phyloP scores from a whole-genome alignment of 768 basidiomycete species.

The Trametes gibbosa region DNA sequence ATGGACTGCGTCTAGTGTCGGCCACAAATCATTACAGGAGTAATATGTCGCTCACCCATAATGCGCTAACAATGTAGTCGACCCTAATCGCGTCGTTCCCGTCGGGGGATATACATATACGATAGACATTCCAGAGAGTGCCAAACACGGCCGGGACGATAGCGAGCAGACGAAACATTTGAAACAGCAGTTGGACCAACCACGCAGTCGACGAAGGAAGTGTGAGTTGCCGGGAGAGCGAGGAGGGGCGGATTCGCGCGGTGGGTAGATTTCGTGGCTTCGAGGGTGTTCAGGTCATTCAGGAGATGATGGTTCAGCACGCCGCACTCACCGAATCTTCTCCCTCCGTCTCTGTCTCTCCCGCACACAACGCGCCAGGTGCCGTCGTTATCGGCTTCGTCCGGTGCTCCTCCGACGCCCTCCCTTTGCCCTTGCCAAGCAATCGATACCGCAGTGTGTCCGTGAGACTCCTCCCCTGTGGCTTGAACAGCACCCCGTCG shows the following conservation, averaged over 20 bases:
- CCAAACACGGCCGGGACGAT: conserved; percentile 73
- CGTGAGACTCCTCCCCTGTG: conserved; percentile 7
- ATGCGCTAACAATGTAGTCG: conserved; percentile 63
- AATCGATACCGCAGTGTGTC: conserved; percentile 21
- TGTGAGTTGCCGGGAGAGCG: conserved; percentile 24
- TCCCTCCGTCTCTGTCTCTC: conserved; percentile 77
- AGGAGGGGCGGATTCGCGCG: conserved; percentile 40
- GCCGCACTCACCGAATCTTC: conserved; percentile 70
- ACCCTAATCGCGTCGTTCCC: conserved; percentile 37
- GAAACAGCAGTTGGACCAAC: conserved; percentile 64
- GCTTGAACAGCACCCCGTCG: conserved; percentile 3
- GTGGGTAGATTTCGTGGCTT: conserved; percentile 70
- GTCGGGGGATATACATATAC: conserved; percentile 47
- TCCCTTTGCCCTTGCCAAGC: conserved; percentile 24
- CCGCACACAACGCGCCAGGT: conserved; percentile 56
- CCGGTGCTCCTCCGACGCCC: conserved; percentile 21
- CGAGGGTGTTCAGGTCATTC: background rate
- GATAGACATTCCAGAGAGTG: conserved; percentile 58
- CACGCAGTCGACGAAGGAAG: conserved; percentile 46
- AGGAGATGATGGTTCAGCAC: background rate
- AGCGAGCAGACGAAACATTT: conserved; percentile 65
- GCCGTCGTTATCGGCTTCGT: conserved; percentile 54
- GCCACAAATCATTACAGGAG: background rate
- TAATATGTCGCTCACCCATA: conserved; percentile 55
- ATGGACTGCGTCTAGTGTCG: conserved; percentile 51